Conservation (phyloP, 305 asterid genomes). For the Fraxinus velutina region DNA sequence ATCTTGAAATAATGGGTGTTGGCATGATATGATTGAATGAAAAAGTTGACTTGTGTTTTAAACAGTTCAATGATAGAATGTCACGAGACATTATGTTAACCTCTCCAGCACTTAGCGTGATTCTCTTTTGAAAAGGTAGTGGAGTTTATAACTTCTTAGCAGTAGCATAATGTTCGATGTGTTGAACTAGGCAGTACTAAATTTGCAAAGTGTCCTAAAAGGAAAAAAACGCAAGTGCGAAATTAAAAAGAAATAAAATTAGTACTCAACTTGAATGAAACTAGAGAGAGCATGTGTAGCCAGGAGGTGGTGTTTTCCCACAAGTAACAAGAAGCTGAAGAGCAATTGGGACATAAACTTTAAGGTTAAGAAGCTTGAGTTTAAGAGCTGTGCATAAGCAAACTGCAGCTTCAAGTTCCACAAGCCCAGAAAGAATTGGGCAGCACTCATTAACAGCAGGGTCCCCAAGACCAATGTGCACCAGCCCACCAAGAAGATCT, state of each 20-base stretch:
- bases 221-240: not conserved
- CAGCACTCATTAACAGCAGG: constrained; percentile 70
- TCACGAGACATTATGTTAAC: no score
- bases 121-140: not conserved
- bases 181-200: not conserved
- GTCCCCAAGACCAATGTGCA: constrained; percentile 61
- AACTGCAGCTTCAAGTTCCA: constrained; percentile 66
- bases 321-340: constrained; percentile 67
- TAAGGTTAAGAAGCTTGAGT: constrained; percentile 54
- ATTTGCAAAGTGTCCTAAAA: not conserved
- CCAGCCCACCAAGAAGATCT: constrained; percentile 71
- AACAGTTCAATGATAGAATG: no score
- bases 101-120: no score
- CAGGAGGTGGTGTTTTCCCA: constrained; percentile 81
- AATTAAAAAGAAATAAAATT: not conserved
- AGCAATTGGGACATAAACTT: constrained; percentile 59
- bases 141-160: not conserved
- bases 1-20: no score
- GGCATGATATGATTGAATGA: no score
- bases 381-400: constrained; percentile 74
- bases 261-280: constrained; percentile 21
- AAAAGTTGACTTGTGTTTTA: no score
- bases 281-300: constrained; percentile 70
- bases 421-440: constrained; percentile 62
- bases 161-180: not conserved